These are phyloP conservation scores for Arthrinium phaeospermum DNA, from an alignment of 2,329 filamentous ascomycete genomes.

Conservation along the genomic window DNA sequence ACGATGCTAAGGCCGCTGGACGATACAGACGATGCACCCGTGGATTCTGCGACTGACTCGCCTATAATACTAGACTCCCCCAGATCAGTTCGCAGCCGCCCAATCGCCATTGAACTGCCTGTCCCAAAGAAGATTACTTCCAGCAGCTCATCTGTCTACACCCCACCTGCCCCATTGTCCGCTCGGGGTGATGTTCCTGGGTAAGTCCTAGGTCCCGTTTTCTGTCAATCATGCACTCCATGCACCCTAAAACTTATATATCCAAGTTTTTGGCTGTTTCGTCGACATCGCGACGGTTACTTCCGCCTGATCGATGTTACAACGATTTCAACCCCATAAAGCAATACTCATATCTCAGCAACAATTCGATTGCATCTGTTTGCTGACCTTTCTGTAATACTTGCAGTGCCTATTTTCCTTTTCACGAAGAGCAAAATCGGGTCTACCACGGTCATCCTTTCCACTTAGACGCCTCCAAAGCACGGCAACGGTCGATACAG, in stretches of 20 bases:
- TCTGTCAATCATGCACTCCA: not conserved
- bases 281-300: not conserved
- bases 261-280: constrained; percentile 1
- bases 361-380: too few relatives aligned
- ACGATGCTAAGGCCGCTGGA: constrained; percentile 20
- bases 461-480: constrained; percentile 47
- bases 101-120: constrained; percentile 61
- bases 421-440: constrained; percentile 60
- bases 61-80: constrained; percentile 29
- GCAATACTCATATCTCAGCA: not conserved
- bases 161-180: constrained; percentile 57
- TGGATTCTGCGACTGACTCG: constrained; percentile 30
- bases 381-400: not conserved
- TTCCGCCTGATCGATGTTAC: not conserved
- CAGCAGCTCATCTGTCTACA: constrained; percentile 45
- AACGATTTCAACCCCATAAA: not conserved
- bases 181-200: constrained; percentile 64
- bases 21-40: constrained; percentile 17
- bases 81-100: constrained; percentile 45
- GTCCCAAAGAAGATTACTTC: constrained; percentile 44
- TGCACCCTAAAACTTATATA: constrained; percentile 1
- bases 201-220: constrained; percentile 47
- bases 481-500: constrained; percentile 42
- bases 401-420: constrained; percentile 63
- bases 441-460: constrained; percentile 60